A percentile compares a stretch with the other conserved stretches of the same genome.
Conservation (phyloP, 1,139 yeast species). For the Candida freyschussii region DNA sequence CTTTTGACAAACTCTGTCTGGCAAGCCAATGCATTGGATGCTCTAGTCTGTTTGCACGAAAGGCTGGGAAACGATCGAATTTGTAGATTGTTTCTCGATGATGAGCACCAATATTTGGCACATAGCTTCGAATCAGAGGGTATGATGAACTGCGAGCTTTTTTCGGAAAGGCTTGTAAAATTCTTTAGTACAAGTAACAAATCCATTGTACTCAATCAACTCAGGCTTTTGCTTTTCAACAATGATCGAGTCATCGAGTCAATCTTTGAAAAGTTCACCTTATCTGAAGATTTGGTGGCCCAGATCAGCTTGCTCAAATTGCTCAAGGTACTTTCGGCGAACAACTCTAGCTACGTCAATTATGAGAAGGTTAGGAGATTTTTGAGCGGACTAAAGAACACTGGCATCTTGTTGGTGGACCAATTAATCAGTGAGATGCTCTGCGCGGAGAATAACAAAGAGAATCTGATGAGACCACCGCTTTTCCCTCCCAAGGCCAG, state of each 20-base stretch:
- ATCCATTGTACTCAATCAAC: constrained; percentile 17
- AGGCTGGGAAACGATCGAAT: constrained; percentile 13
- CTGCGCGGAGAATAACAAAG: constrained; percentile 5
- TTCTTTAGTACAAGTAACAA: constrained; percentile 13
- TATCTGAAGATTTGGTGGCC: constrained; percentile 16
- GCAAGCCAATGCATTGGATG: constrained; percentile 66
- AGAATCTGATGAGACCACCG: constrained; percentile 16
- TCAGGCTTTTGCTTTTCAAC: constrained; percentile 18
- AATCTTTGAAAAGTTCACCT: constrained; percentile 8
- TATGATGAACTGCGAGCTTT: constrained; percentile 20
- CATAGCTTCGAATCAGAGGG: constrained; percentile 15
- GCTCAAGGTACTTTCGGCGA: constrained; percentile 13
- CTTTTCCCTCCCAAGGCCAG: constrained; percentile 4
- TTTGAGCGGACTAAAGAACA: constrained; percentile 6
- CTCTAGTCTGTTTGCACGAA: constrained; percentile 32
- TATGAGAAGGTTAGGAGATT: constrained; percentile 9
- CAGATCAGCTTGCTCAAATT: constrained; percentile 21
- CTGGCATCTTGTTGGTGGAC: constrained; percentile 18
- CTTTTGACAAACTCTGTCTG: constrained; percentile 58
- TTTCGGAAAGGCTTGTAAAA: constrained; percentile 16
- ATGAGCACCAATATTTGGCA: constrained; percentile 11
- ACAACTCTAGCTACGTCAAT: constrained; percentile 13
- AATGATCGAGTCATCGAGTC: constrained; percentile 10
- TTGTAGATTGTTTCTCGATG: constrained; percentile 12
- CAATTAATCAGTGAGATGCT: constrained; percentile 21